phyloP scores from a whole-genome alignment of 768 basidiomycete species.

The Lactarius sanguifluus region DNA sequence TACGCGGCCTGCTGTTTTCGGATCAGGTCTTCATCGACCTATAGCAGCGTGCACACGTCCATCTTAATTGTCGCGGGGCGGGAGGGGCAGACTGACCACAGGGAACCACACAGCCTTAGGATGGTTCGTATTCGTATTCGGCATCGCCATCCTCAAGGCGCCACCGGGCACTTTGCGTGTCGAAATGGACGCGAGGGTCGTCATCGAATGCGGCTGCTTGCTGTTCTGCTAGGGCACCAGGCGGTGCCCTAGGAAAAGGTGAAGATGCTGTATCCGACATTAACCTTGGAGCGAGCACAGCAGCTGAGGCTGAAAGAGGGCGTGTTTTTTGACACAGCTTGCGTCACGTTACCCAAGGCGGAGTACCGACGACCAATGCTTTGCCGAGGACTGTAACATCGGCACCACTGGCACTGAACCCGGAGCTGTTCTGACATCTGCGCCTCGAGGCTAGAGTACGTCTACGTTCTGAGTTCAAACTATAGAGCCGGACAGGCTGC shows the following conservation, averaged over 20 bases:
- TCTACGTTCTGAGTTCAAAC: too few species aligned
- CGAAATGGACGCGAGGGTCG: conserved; percentile 84
- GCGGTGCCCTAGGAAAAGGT: conserved; percentile 38
- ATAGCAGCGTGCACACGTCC: conserved; percentile 24
- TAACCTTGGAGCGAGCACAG: neutral
- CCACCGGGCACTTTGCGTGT: conserved; percentile 75
- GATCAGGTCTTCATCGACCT: conserved; percentile 87
- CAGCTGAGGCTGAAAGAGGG: neutral
- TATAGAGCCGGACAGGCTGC: too few species aligned
- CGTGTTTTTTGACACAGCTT: conserved; percentile 27
- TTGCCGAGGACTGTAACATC: too few species aligned
- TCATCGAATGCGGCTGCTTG: conserved; percentile 71
- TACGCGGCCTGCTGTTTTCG: conserved; percentile 95
- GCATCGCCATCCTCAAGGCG: conserved; percentile 87
- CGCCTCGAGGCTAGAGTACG: neutral
- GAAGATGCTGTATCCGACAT: conserved; percentile 19
- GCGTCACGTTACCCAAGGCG: conserved; percentile 5
- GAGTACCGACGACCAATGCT: neutral
- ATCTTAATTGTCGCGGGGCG: conserved; percentile 25
- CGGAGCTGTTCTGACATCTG: too few species aligned
- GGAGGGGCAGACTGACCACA: conserved; percentile 54
- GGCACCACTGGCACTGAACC: too few species aligned
- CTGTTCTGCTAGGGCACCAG: conserved; percentile 53
- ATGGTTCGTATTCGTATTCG: conserved; percentile 87
- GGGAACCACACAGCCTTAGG: conserved; percentile 80